Percentiles rank a stretch among this genome's conserved stretches.
phyloP scores from a whole-genome alignment of 768 basidiomycete genomes.

The Phaeotremella skinneri region DNA sequence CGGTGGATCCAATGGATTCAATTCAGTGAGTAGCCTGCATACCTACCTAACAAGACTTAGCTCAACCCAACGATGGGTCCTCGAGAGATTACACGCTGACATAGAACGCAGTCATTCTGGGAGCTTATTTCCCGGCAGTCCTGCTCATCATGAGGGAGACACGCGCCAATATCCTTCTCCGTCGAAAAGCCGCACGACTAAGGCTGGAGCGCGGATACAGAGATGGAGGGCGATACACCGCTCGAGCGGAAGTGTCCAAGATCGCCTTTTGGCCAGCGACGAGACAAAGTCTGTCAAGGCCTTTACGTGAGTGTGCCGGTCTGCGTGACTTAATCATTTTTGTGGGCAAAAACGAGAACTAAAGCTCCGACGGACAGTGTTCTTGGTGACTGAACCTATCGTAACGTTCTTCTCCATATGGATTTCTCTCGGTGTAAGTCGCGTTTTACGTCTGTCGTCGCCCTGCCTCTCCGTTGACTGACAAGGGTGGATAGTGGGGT shows the following conservation, averaged over 20 bases:
- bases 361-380: no score
- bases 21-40: slow-evolving; percentile 52
- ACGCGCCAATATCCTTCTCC: slow-evolving; percentile 66
- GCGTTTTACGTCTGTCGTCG: neutral
- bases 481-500: slow-evolving; percentile 59
- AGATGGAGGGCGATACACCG: slow-evolving; percentile 40
- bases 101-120: slow-evolving; percentile 54
- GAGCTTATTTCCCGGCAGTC: slow-evolving; percentile 58
- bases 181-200: slow-evolving; percentile 61
- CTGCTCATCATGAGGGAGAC: slow-evolving; percentile 69
- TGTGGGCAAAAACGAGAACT: no score
- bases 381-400: slow-evolving; percentile 70
- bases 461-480: slow-evolving; percentile 3
- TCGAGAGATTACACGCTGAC: slow-evolving; percentile 42
- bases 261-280: slow-evolving; percentile 56
- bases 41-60: neutral
- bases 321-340: neutral
- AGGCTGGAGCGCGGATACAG: slow-evolving; percentile 66
- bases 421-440: slow-evolving; percentile 56
- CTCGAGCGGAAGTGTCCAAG: slow-evolving; percentile 43
- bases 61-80: neutral
- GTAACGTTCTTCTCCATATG: slow-evolving; percentile 62
- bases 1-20: slow-evolving; percentile 83
- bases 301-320: slow-evolving; percentile 61
- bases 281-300: slow-evolving; percentile 67